Base-by-base conservation (phyloP, 257 asterid species). In the Plantago major region DNA sequence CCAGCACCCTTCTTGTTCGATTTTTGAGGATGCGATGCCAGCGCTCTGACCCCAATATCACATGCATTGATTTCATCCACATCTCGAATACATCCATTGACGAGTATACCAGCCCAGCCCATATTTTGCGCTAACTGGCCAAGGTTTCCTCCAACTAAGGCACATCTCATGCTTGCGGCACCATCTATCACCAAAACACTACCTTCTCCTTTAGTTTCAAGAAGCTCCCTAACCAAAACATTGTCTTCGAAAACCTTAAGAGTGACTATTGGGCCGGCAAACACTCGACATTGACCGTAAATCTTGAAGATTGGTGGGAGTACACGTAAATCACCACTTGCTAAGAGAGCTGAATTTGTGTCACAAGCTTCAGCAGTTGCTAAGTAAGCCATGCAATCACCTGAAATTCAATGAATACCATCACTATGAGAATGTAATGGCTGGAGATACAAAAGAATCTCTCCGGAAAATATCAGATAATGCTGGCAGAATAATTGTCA, bases 311-410 rank as follows among this genome's bases (percentile, higher is more conserved):
- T 45, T 0, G 98, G 98, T 17, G 85, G 88, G 55, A 90, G 83
- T 47, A 85, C 89, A 43, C 94, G 78, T 26, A 90, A 42, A 46
- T 87, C 94, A 0, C 98, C 91, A 10, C 71, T 83, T 7, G 78
- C 81, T 8, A 85, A 44, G 59, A 74, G 84, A n/a, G 76, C 64
- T 58, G 74, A 77, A 55, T 88, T 90, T 0, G 86, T 78, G 72
- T 90, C 98, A 37, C 98, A 90, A 61, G 51, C 76, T 73, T 90
- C 98, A 0, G 98, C 89, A 11, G 95, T 88, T 51, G 94, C 89
- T 67, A 85, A 66, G 13, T 76, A 85, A 28, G 82, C 96, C 98
- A 90, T 89, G 33, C 33, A 44, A 67, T 52, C 63, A 33, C 69
- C 80, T 74, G 54, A 15, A 65, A 33, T 44, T 22, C 43, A 17